Base-by-base conservation (phyloP, 495 filamentous ascomycete species). In the Podospora comata region DNA sequence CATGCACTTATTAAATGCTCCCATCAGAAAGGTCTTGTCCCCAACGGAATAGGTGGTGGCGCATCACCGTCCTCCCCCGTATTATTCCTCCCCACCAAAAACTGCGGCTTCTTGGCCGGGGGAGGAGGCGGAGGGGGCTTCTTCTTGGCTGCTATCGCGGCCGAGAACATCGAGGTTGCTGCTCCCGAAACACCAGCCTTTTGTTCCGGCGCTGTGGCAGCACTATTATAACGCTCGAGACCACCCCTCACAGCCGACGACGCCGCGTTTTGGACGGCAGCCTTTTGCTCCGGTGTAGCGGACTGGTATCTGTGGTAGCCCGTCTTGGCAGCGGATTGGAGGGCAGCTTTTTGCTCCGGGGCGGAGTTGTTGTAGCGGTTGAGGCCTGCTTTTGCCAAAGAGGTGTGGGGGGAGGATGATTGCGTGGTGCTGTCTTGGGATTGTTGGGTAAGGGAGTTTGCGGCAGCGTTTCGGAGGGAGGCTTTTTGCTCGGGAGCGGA, bases 41-140 rank as follows among this genome's bases (percentile, higher is more conserved):
- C 72, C 61, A 79, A 58, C 20, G 82, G 86, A 30, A 87, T 73
- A 4, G 86, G 85, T 18, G 86, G 86, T 19, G 86, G 81, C n/a
- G 67, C 77, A 53, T 62, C 67, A 18, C 59, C 73, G 6, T 60
- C 71, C 4, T 63, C 65, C 18, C 60, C 64, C 20, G 20, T 23
- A 23, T 23, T 23, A 23, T 23, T 23, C 20, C 20, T 23, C 1
- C 20, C 20, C 20, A 23, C 20, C 48, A 73, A 67, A 23, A 58
- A 61, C 34, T 68, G 34, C 6, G 39, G 39, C 39, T 48, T 48
- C 59, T 76, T 79, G 62, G 75, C 77, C 11, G 87, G 85, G n/a
- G 89, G 89, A 3, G 89, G 90, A 2, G 91, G 87, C 27, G 86
- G 90, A 4, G 91, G 89, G 7, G 88, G 84, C 79, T 88, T 91